phyloP scores from a whole-genome alignment of 345 rosid species.

The Populus davidiana region DNA sequence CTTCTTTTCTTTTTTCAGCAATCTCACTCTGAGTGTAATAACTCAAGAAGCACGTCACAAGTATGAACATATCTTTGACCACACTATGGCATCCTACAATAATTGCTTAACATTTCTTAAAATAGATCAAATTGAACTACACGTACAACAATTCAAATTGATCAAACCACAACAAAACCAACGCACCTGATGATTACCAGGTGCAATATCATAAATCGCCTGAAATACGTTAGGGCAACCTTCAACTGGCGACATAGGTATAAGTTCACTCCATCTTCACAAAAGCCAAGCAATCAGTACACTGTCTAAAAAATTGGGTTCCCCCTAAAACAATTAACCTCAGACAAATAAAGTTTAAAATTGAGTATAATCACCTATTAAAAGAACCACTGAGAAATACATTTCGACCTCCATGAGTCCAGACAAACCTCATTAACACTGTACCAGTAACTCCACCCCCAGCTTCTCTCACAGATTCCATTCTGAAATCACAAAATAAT shows the following conservation, averaged over 20 bases:
- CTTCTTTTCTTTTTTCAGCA: neutral
- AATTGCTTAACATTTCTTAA: neutral
- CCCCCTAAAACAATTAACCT: neutral
- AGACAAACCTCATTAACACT: slow-evolving; percentile 23
- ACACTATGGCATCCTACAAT: neutral
- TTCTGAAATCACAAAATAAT: slow-evolving; percentile 13
- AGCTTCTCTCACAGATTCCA: slow-evolving; percentile 24
- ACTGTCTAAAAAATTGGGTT: neutral
- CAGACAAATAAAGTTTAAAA: neutral
- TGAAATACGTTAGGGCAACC: slow-evolving; percentile 31
- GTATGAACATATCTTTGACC: neutral
- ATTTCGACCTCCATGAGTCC: slow-evolving; percentile 36
- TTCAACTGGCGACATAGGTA: slow-evolving; percentile 33
- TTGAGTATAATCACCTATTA: slow-evolving; percentile 18
- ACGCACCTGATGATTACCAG: slow-evolving; percentile 30
- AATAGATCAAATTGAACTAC: neutral
- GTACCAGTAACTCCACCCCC: slow-evolving; percentile 21
- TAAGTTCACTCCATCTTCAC: slow-evolving; percentile 33
- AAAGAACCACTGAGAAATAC: slow-evolving; percentile 32
- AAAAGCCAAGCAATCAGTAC: neutral
- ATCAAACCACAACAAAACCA: neutral
- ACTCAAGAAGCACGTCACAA: neutral
- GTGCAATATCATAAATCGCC: slow-evolving; percentile 22
- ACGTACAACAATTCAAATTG: neutral
- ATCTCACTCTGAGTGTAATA: neutral